phyloP scores from a whole-genome alignment of 1,139 yeast species.

The Casaregolazyma suthepensis region DNA sequence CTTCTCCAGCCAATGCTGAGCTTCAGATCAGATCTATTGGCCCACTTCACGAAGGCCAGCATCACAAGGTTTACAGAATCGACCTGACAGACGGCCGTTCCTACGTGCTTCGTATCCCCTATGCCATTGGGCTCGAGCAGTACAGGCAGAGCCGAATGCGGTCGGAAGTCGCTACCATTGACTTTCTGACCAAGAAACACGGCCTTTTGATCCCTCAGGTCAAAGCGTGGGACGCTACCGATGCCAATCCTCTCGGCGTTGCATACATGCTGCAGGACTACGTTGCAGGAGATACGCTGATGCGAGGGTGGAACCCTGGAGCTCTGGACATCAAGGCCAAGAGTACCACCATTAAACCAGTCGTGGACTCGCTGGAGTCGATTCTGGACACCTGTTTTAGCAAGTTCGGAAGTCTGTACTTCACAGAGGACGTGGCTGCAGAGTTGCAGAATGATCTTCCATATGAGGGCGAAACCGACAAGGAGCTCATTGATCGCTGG shows the following conservation, averaged over 20 bases:
- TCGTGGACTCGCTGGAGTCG: conserved; percentile 31
- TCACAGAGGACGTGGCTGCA: conserved; percentile 52
- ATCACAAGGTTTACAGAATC: conserved; percentile 75
- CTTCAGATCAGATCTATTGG: conserved; percentile 63
- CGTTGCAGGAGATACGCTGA: conserved; percentile 70
- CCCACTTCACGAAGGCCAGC: conserved; percentile 90
- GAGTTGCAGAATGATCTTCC: conserved; percentile 43
- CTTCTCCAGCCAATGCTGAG: conserved; percentile 34
- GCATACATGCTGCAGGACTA: conserved; percentile 80
- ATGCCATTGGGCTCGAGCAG: conserved; percentile 53
- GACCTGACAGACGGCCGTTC: conserved; percentile 53
- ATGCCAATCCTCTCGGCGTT: conserved; percentile 52
- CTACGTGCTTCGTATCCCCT: conserved; percentile 79
- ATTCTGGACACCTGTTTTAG: conserved; percentile 46
- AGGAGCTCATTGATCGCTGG: conserved; percentile 61
- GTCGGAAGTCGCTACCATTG: conserved; percentile 91
- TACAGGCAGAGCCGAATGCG: conserved; percentile 63
- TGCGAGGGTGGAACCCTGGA: conserved; percentile 89
- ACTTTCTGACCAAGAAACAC: conserved; percentile 53
- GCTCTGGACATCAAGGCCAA: conserved; percentile 44
- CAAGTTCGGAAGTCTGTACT: conserved; percentile 77
- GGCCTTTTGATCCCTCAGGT: conserved; percentile 64
- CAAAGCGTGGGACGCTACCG: conserved; percentile 55
- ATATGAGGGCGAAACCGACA: conserved; percentile 58
- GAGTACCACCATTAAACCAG: conserved; percentile 32